Base-by-base conservation (phyloP, 805 yeast species). In the Candida ortonii region DNA sequence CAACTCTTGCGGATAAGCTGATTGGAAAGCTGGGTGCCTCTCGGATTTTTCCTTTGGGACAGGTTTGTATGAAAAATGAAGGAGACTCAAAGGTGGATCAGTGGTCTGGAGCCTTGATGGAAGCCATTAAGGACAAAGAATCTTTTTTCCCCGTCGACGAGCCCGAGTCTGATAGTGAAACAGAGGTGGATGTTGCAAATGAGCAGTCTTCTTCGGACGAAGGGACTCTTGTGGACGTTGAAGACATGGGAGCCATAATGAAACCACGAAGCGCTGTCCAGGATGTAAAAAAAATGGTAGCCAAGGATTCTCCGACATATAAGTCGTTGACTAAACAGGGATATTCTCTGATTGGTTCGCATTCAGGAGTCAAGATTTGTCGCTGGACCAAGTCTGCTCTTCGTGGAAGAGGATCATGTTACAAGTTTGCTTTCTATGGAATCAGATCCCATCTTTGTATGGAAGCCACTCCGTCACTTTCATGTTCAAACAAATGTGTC, bases 301-400 rank as follows among this genome's bases (percentile, higher is more conserved):
- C 95, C 3, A 74, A 81, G 46, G 80, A 83, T 45, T 84, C 95
- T 1, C 96, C 96, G 17, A 88, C 97, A 1, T 88, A 67, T 59
- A 84, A 84, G 43, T 80, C 93, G 6, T 67, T 88, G 34, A 89
- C 96, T 0, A 88, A 88, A 51, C 97, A 88, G 62, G 97, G 97
- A 1, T 88, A 88, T 50, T 84, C 94, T 0, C 78, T 88, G 43
- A 95, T 88, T 25, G 97, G 97, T 4, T 79, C 94, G 0, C 97
- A 88, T 51, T 86, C 96, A 0, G 97, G 97, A 22, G 97, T 88
- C 28, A 88, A 88, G 56, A 85, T 89, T 18, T 88, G 97, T 53
- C 76, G 97, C 52, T 88, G 97, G 97, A 89, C 97, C 0, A 89
- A 89, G 54, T 83, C 93, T 38, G 97, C 96, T 1, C 68, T 88